These are phyloP conservation scores for Aspergillus pseudoterreus DNA, from an alignment of 2,329 filamentous ascomycete genomes.

Conservation along the genomic window DNA sequence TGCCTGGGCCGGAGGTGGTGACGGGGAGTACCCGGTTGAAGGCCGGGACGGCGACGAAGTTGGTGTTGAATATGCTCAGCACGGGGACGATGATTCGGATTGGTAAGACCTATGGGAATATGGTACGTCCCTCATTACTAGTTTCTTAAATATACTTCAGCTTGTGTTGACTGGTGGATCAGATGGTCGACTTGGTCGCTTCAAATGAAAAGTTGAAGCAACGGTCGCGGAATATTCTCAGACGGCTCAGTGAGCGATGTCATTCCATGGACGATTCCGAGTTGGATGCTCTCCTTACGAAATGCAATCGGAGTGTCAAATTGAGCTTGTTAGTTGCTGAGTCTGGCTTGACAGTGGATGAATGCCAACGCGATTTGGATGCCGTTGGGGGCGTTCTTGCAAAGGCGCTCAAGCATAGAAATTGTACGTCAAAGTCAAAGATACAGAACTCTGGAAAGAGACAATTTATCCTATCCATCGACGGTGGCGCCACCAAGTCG, in stretches of 20 bases:
- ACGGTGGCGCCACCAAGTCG: constrained; percentile 44
- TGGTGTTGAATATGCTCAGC: constrained; percentile 45
- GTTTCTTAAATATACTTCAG: too few species aligned
- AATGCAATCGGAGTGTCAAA: constrained; percentile 32
- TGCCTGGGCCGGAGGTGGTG: constrained; percentile 43
- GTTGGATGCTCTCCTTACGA: constrained; percentile 25
- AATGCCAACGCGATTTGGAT: constrained; percentile 20
- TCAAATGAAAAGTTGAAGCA: constrained; percentile 39
- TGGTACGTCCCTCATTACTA: too few species aligned
- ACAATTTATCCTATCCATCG: constrained; percentile 34
- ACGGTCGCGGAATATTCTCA: constrained; percentile 33
- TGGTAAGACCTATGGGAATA: constrained; percentile 43
- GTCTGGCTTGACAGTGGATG: constrained; percentile 19
- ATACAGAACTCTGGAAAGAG: neutral
- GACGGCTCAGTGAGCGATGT: constrained; percentile 20
- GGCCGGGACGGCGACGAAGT: constrained; percentile 45
- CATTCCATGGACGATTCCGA: constrained; percentile 18
- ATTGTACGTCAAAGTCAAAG: constrained; percentile 1
- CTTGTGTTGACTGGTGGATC: neutral
- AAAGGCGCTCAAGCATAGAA: constrained; percentile 12
- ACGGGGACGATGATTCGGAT: constrained; percentile 41
- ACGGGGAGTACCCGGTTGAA: constrained; percentile 48
- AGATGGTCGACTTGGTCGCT: constrained; percentile 38
- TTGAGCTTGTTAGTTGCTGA: constrained; percentile 29
- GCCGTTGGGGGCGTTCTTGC: constrained; percentile 23